phyloP scores from a whole-genome alignment of 2,329 filamentous ascomycete genomes.

The Seiridium cupressi region DNA sequence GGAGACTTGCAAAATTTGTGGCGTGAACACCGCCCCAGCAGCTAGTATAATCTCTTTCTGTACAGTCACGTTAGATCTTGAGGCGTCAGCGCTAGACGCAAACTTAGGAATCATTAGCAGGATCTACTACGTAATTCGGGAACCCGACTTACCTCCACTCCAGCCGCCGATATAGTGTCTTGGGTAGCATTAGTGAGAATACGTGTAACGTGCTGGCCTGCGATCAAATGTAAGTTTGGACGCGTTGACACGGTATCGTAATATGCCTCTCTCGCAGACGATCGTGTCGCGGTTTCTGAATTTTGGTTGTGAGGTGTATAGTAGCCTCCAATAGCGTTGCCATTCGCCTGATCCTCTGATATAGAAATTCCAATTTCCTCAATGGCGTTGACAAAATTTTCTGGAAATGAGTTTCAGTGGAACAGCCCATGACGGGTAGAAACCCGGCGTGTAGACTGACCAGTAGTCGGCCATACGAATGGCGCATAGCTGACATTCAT shows the following conservation, averaged over 20 bases:
- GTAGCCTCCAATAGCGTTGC: conserved; percentile 2
- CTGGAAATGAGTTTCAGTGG: background rate
- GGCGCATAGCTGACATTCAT: background rate
- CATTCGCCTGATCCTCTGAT: background rate
- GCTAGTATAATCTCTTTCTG: conserved; percentile 27
- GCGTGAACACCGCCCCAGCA: conserved; percentile 28
- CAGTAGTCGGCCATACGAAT: background rate
- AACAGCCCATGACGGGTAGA: too few relatives aligned
- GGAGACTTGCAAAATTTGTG: conserved; percentile 29
- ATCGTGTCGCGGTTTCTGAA: background rate
- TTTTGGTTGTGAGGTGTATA: background rate
- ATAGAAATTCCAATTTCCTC: conserved; percentile 1
- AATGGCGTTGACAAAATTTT: background rate
- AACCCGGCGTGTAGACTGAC: background rate
- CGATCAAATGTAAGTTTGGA: conserved; percentile 36
- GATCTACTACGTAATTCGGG: background rate
- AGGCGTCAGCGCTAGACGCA: conserved; percentile 17
- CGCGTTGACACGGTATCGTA: conserved; percentile 32
- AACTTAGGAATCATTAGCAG: conserved; percentile 17
- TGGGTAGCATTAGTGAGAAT: conserved; percentile 21
- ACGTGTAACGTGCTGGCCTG: conserved; percentile 35
- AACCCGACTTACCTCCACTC: conserved; percentile 33
- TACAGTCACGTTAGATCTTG: conserved; percentile 21
- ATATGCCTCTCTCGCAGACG: conserved; percentile 32
- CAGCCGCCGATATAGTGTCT: conserved; percentile 18